Evolutionary conservation across 176 grass and related monocot species (phyloP).

Genomic region (Echinochloa phyllopogon): DNA sequence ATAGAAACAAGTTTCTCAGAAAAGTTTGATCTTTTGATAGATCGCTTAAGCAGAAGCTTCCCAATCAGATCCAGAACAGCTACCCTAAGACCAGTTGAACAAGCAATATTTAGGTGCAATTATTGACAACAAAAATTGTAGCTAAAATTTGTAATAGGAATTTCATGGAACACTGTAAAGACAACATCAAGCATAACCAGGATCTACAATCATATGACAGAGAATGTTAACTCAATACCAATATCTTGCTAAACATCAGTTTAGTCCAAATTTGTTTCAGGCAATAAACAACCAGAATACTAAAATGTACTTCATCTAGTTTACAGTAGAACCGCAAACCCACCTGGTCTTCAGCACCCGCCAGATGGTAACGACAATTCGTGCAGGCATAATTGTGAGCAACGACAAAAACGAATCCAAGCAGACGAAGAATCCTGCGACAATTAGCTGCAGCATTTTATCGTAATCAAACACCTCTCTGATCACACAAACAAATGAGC

Average conservation of each 20-base stretch:
- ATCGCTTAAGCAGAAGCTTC: slow-evolving; percentile 21
- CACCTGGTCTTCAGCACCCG: slow-evolving; percentile 77
- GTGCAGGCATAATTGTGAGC: slow-evolving; percentile 89
- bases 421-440: slow-evolving; percentile 87
- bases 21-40: slow-evolving; percentile 12
- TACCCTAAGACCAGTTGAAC: background rate
- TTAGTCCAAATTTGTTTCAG: slow-evolving; percentile 26
- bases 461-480: slow-evolving; percentile 56
- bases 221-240: background rate
- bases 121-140: slow-evolving; percentile 19
- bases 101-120: background rate
- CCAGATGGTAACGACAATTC: slow-evolving; percentile 81
- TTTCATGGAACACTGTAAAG: slow-evolving; percentile 20
- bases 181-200: slow-evolving; percentile 1
- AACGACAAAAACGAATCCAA: slow-evolving; percentile 94
- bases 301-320: slow-evolving; percentile 13
- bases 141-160: background rate
- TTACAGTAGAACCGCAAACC: slow-evolving; percentile 38
- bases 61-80: background rate
- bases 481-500: slow-evolving; percentile 24
- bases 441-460: slow-evolving; percentile 89
- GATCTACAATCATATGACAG: background rate
- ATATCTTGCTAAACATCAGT: background rate
- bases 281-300: background rate
- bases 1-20: slow-evolving; percentile 22